Conservation (phyloP, 2,329 filamentous ascomycete species). For the Fusarium armeniacum region DNA sequence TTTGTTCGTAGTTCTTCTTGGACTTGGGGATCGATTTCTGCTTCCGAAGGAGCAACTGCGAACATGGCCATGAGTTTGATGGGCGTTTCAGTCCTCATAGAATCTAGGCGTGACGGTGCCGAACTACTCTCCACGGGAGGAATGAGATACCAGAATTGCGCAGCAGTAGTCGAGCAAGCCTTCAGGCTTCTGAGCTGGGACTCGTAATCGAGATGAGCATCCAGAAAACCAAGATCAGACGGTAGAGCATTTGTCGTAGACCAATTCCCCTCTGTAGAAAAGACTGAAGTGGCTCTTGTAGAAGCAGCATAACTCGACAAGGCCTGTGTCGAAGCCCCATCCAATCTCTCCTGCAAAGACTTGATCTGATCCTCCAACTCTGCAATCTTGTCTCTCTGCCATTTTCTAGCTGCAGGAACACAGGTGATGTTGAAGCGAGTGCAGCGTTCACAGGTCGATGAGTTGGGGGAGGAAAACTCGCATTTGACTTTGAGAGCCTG, state of each 20-base stretch:
- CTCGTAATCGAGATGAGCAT: constrained; percentile 22
- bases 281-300: constrained; percentile 25
- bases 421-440: constrained; percentile 22
- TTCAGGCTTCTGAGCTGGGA: constrained; percentile 9
- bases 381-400: constrained; percentile 31
- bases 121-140: constrained; percentile 11
- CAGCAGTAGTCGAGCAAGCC: not conserved
- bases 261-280: constrained; percentile 18
- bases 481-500: constrained; percentile 40
- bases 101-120: constrained; percentile 18
- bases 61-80: constrained; percentile 27
- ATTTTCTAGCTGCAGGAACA: constrained; percentile 29
- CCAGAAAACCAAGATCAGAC: constrained; percentile 21
- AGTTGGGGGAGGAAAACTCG: constrained; percentile 10
- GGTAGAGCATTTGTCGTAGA: not conserved
- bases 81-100: constrained; percentile 4
- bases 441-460: constrained; percentile 28
- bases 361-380: constrained; percentile 35
- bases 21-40: constrained; percentile 1
- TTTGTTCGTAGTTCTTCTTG: constrained; percentile 25
- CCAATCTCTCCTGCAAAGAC: constrained; percentile 19
- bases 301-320: constrained; percentile 16
- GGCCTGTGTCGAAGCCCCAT: constrained; percentile 11
- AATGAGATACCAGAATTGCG: constrained; percentile 20
- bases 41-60: not conserved